Evolutionary conservation across 306 rosid genomes (phyloP), one percentile per base, ranked within the genome.

Genomic region (Casuarina cunninghamiana): DNA sequence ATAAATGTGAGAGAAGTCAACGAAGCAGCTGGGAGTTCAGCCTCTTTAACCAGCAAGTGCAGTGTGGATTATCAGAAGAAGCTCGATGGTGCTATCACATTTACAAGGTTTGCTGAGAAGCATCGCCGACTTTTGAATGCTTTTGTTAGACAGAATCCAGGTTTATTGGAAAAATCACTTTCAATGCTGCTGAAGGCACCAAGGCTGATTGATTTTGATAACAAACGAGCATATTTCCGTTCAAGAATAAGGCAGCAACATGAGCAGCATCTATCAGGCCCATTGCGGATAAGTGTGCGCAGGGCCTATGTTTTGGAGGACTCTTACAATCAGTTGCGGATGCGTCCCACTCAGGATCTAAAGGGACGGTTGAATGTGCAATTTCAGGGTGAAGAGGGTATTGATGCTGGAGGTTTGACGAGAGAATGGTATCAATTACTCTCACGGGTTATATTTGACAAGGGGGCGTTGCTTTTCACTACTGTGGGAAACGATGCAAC

Each of bases 351-450:
- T 88, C 97, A 68, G 58, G 99, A 96, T 82, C 87, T 96, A 69
- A 96, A 84, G 86, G 98, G 99, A 69, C 83, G 98, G 69, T 83
- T 96, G 79, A 96, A 91, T 81, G 99, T 96, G 71, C 98, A 91
- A 83, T 96, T 96, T 85, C 99, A 96, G 86, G 99, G 97, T 54
- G 99, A 96, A 81, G 99, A 96, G 88, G 99, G 99, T 80, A 91
- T 96, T 66, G 99, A 96, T 91, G 99, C 99, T 7, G 99, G 99
- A 75, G 99, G 99, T 73, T 88, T 96, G 78, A 96, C 99, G 49
- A 90, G 99, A 83, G 99, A 96, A 83, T 96, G 99, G 99, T 96
- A 96, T 89, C 99, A 96, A 60, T 83, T 96, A 73, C 86, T 96
- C 61, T 96, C 99, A 42, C 88, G 99, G 87, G 98, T 96, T 72